Evolutionary conservation across 768 basidiomycete species (phyloP).

Genomic region (Tricholoma hemisulphureum): DNA sequence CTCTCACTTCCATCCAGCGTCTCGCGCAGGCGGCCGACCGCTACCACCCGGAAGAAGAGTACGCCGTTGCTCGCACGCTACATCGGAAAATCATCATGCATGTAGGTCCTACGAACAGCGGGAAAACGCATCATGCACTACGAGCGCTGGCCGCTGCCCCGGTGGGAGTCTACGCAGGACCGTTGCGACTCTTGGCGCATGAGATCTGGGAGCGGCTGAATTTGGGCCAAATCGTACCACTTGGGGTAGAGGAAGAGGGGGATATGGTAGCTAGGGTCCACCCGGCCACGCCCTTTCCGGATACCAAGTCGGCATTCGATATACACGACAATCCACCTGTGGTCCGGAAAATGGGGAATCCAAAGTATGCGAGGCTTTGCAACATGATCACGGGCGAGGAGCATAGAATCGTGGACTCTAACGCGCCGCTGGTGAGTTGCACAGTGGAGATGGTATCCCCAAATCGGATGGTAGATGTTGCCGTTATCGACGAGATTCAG

Average conservation of each 20-base stretch:
- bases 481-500: constrained; percentile 96
- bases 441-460: constrained; percentile 90
- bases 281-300: constrained; percentile 9
- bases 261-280: constrained; percentile 18
- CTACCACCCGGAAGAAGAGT: constrained; percentile 50
- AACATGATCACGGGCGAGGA: constrained; percentile 95
- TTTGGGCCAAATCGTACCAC: constrained; percentile 80
- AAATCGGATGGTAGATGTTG: constrained; percentile 58
- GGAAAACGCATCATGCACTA: constrained; percentile 93
- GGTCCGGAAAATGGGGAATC: constrained; percentile 38
- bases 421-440: constrained; percentile 65
- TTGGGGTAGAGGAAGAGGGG: constrained; percentile 50
- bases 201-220: constrained; percentile 94
- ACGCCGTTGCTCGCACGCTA: constrained; percentile 51
- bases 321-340: constrained; percentile 15
- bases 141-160: constrained; percentile 78
- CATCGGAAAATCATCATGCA: constrained; percentile 87
- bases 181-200: constrained; percentile 88
- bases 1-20: constrained; percentile 38
- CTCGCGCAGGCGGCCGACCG: constrained; percentile 39
- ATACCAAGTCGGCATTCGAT: constrained; percentile 36
- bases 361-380: constrained; percentile 59
- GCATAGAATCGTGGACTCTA: constrained; percentile 59
- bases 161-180: constrained; percentile 85
- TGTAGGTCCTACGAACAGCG: constrained; percentile 96